phyloP scores from a whole-genome alignment of 2,329 filamentous ascomycete genomes.

The Pseudogymnoascus sp. region DNA sequence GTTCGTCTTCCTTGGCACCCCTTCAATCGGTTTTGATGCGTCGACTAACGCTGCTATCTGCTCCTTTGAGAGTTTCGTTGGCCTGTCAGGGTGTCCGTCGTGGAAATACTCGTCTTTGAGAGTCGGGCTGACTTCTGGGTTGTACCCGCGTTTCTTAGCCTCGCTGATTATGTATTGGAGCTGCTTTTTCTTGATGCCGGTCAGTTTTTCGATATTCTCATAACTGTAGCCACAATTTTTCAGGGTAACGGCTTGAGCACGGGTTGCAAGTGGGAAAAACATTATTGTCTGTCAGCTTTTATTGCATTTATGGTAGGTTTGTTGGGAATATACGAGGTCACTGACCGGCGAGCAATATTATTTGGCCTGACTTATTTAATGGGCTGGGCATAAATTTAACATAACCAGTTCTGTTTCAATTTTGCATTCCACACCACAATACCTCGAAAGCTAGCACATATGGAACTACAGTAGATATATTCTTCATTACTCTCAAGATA shows the following conservation, averaged over 20 bases:
- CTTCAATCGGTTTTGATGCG: background rate
- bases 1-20: conserved; percentile 1
- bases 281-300: background rate
- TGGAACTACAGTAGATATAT: background rate
- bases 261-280: background rate
- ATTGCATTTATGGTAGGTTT: background rate
- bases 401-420: background rate
- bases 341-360: background rate
- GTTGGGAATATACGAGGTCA: background rate
- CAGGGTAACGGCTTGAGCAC: background rate
- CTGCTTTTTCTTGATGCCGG: background rate
- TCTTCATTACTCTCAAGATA: background rate
- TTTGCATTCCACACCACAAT: background rate
- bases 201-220: background rate
- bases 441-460: background rate
- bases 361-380: background rate
- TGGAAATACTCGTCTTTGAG: conserved; percentile 8
- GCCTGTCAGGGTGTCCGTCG: background rate
- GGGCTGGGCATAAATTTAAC: background rate
- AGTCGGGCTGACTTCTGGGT: background rate
- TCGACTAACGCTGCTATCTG: background rate
- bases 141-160: conserved; percentile 6
- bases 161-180: conserved; percentile 2
- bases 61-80: conserved; percentile 1
- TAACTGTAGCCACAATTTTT: background rate